Evolutionary conservation across 768 basidiomycete genomes (phyloP), one percentile per base, ranked within the genome.

Genomic region (Tricholoma matsutake): DNA sequence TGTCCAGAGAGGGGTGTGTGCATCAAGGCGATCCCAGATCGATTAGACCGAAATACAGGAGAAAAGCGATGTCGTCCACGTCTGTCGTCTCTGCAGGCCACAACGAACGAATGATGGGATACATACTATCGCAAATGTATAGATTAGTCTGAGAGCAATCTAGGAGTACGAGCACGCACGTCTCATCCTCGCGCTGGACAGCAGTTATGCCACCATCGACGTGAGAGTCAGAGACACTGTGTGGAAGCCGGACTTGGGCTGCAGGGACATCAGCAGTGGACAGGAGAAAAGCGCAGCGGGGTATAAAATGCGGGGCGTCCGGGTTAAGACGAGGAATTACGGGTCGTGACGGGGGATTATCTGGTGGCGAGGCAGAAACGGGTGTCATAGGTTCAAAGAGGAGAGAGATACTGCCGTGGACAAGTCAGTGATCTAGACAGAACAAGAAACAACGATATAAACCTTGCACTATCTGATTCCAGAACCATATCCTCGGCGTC

Each of bases 21-120:
- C 22, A 14, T 53, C 4, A 53, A 32, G 51, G 29, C 29, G 16
- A 53, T 31, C 13, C 29, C 51, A 32, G 16, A 53, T 53, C 51
- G 18, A 53, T 31, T 53, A 53, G 32, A 25, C 51, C 51, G n/a
- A 53, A 53, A 13, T 53, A 53, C 29, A 18, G 2, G 16, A 53
- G 29, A 53, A 53, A 53, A 18, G 51, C 51, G 9, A 53, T 53
- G 51, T 53, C 51, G 51, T 53, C 51, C 51, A 16, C 51, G 18
- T 32, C 31, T 53, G 25, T 32, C 4, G 51, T 53, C n/a, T 53
- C 51, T 32, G 51, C 8, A 31, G n/a, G 51, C 29, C 29, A 18
- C 8, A 49, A 49, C 3, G 25, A 28, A 47, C 10, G 45, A 11
- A 47, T 13, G 10, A 25, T 13, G 25, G 22, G 3, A 25, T 14